Evolutionary conservation across 164 flowering plant species (phyloP).

Genomic region (Stephania cephalantha): DNA sequence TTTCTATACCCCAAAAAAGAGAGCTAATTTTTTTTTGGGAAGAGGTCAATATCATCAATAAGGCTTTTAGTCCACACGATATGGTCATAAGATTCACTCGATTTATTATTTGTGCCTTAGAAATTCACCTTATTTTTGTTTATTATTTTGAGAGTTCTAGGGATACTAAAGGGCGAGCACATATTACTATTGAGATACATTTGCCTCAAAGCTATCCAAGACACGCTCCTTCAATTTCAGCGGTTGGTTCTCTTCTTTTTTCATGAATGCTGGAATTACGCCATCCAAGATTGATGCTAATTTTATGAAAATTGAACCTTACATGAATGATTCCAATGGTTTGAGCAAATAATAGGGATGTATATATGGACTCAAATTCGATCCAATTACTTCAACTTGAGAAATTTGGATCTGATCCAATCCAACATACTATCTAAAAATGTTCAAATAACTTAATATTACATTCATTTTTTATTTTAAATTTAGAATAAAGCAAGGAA

Average conservation of each 20-base stretch:
- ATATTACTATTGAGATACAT: conserved; percentile 46
- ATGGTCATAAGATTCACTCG: not conserved
- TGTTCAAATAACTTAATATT: too few relatives aligned
- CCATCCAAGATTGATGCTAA: not conserved
- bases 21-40: not conserved
- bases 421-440: too few relatives aligned
- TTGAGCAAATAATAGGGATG: too few relatives aligned
- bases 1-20: too few relatives aligned
- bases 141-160: conserved; percentile 27
- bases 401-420: too few relatives aligned
- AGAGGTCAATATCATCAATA: not conserved
- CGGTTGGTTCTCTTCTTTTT: conserved; percentile 33
- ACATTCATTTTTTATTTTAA: too few relatives aligned
- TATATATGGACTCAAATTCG: too few relatives aligned
- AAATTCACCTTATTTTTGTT: not conserved
- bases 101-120: not conserved
- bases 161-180: conserved; percentile 47
- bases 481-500: too few relatives aligned
- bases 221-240: conserved; percentile 52
- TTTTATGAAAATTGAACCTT: too few relatives aligned
- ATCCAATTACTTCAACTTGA: too few relatives aligned
- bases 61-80: not conserved
- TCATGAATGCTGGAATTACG: conserved; percentile 5
- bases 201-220: conserved; percentile 54
- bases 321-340: too few relatives aligned